phyloP scores from a whole-genome alignment of 2,329 filamentous ascomycete species.

The Zarea fungicola region DNA sequence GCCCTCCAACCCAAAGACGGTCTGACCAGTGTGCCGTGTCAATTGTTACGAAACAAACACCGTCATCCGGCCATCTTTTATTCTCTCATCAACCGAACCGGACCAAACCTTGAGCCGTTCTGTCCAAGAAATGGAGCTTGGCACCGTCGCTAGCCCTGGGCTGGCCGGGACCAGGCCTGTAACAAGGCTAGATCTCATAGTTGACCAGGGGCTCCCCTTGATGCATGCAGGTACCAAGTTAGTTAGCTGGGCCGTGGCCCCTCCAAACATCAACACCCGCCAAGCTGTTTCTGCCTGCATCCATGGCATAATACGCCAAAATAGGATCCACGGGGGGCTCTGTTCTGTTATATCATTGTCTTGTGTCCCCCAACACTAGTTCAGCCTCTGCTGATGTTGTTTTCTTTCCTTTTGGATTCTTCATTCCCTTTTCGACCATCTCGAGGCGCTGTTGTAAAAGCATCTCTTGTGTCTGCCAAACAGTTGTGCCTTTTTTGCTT shows the following conservation, averaged over 20 bases:
- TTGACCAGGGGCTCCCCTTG: conserved; percentile 11
- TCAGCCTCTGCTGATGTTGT: background rate
- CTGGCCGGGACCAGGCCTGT: conserved; percentile 21
- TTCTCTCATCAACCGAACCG: no score
- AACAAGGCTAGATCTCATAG: conserved; percentile 24
- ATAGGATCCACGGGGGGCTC: conserved; percentile 2
- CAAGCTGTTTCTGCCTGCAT: conserved; percentile 12
- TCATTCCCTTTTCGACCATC: background rate
- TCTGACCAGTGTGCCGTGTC: no score
- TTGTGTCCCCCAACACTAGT: background rate
- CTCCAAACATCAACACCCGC: conserved; percentile 12
- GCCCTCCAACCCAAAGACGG: no score
- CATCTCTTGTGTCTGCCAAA: conserved; percentile 5
- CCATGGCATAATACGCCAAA: background rate
- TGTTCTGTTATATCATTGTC: conserved; percentile 2
- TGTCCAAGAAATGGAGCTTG: conserved; percentile 10
- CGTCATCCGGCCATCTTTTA: no score
- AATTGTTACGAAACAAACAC: no score
- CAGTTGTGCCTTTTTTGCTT: conserved; percentile 3
- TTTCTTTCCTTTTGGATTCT: background rate
- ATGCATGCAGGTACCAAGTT: conserved; percentile 5
- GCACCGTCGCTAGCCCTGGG: conserved; percentile 16
- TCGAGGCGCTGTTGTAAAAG: background rate
- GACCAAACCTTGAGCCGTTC: no score
- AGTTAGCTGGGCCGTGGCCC: conserved; percentile 5